Base-by-base conservation (phyloP, 2,329 filamentous ascomycete genomes). In the Penicillium sp. region DNA sequence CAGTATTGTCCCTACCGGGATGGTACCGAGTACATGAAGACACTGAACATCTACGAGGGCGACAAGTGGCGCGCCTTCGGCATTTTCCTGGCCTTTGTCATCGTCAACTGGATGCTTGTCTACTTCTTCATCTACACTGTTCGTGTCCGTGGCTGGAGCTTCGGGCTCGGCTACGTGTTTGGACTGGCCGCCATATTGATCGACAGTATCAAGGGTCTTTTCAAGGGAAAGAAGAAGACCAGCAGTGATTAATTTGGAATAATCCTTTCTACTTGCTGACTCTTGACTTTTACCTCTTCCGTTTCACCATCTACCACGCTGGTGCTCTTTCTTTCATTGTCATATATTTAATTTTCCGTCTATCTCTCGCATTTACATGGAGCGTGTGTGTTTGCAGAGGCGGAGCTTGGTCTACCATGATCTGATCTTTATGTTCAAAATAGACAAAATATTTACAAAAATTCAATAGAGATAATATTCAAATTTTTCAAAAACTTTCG, bases 41-140 rank as follows among this genome's bases (percentile, higher is more conserved):
- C 74, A 0, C 51, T 80, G 22, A 78, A 79, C 48, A 71, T 79
- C 36, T 55, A 67, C 3, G 61, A 67, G 0, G 60, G 55, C 13
- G 72, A 88, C 37, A 85, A 85, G 64, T 88, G 84, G 84, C 66
- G 76, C 29, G 70, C 81, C 58, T 83, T 86, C 50, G 84, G 81
- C 6, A 80, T 87, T 43, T 85, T 87, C 66, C 50, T 85, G 6
- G 78, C 76, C 1, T 88, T 86, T 57, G 77, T 76, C 35, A 65
- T 83, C 10, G 80, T 76, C 34, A 87, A 86, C 55, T 86, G 79
- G 79, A 65, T 73, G 27, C 61, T 87, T 37, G 81, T 86, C 1
- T 85, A 84, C 59, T 85, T 86, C 64, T 86, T 88, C 56, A 79
- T 87, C 39, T 88, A 82, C 63, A 82, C 77, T 2, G 80, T 85